These are phyloP conservation scores for Eragrostis curvula DNA, from an alignment of 176 grass and related monocot species.

Conservation along the genomic window DNA sequence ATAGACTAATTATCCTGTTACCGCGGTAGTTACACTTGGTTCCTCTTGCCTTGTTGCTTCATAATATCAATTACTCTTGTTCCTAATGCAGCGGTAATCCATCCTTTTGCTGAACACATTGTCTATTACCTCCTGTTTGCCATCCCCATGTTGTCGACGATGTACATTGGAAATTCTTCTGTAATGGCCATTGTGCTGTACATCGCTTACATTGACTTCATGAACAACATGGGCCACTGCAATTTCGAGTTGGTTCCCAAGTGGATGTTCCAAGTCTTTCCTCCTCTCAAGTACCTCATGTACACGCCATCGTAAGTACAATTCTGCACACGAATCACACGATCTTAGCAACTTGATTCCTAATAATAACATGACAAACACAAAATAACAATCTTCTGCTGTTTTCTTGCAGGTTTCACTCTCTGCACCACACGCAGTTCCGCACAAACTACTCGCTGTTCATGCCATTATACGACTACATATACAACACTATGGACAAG, in stretches of 20 bases:
- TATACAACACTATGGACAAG: slow-evolving; percentile 90
- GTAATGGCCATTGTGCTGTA: slow-evolving; percentile 50
- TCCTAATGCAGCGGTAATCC: slow-evolving; percentile 75
- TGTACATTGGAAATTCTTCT: slow-evolving; percentile 55
- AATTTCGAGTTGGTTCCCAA: slow-evolving; percentile 91
- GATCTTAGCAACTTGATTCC: neutral
- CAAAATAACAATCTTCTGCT: neutral
- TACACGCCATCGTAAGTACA: slow-evolving; percentile 95
- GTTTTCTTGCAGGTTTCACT: slow-evolving; percentile 72
- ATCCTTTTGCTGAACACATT: slow-evolving; percentile 94
- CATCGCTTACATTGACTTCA: slow-evolving; percentile 82
- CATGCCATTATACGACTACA: slow-evolving; percentile 96
- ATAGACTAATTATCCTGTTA: neutral
- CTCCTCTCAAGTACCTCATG: slow-evolving; percentile 95
- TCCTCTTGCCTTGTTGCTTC: neutral
- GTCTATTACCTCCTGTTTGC: slow-evolving; percentile 79
- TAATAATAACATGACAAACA: neutral
- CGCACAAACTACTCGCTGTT: slow-evolving; percentile 93
- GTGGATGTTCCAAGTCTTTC: slow-evolving; percentile 77
- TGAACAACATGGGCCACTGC: slow-evolving; percentile 99
- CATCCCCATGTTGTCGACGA: slow-evolving; percentile 57
- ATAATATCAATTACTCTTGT: neutral
- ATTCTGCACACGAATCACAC: neutral
- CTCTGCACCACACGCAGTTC: slow-evolving; percentile 97
- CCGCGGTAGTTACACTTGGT: neutral